Evolutionary conservation across 2,329 filamentous ascomycete species (phyloP).

Genomic region (Aspergillus latus): DNA sequence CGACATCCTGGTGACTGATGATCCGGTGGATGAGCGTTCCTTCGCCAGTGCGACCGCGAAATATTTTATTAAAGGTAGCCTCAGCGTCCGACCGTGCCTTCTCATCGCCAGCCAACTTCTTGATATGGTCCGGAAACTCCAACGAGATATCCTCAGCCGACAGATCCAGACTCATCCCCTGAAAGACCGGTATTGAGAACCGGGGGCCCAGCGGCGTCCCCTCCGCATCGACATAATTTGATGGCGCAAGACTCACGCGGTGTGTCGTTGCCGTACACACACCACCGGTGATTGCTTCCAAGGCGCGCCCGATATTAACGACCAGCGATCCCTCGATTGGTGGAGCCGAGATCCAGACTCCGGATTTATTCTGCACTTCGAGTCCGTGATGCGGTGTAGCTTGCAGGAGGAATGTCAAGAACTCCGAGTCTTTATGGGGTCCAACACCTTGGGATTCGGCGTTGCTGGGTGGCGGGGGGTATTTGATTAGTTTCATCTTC

Average conservation of each 20-base stretch:
- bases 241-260: slow-evolving; percentile 30
- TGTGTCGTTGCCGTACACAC: slow-evolving; percentile 40
- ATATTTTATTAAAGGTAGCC: slow-evolving; percentile 37
- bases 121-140: slow-evolving; percentile 32
- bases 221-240: slow-evolving; percentile 29
- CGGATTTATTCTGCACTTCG: slow-evolving; percentile 50
- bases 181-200: slow-evolving; percentile 39
- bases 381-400: slow-evolving; percentile 46
- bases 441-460: slow-evolving; percentile 41
- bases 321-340: slow-evolving; percentile 49
- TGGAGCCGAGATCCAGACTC: slow-evolving; percentile 47
- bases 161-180: slow-evolving; percentile 37
- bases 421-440: slow-evolving; percentile 52
- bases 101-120: slow-evolving; percentile 30
- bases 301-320: slow-evolving; percentile 48
- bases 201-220: slow-evolving; percentile 31
- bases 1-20: slow-evolving; percentile 41
- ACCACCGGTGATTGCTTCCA: slow-evolving; percentile 38
- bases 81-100: slow-evolving; percentile 39
- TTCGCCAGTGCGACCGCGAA: slow-evolving; percentile 32
- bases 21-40: slow-evolving; percentile 38
- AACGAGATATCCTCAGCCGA: slow-evolving; percentile 31
- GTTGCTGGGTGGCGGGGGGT: slow-evolving; percentile 38
- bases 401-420: slow-evolving; percentile 52
- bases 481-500: slow-evolving; percentile 45